Evolutionary conservation across 805 yeast species (phyloP).

Genomic region (Candida silvatica): DNA sequence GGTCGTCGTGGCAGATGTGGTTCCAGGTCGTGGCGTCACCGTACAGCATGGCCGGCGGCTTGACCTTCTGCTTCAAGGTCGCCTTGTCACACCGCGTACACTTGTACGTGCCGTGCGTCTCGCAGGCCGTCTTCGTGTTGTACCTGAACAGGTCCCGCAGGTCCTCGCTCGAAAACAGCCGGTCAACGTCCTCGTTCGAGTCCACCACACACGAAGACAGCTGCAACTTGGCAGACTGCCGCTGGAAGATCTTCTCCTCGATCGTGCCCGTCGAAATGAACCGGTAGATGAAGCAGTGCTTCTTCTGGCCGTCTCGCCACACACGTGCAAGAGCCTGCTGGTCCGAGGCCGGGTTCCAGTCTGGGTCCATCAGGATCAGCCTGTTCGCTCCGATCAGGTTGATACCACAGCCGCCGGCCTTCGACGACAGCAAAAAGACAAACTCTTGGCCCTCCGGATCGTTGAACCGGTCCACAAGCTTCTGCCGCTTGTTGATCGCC

Average conservation of each 20-base stretch:
- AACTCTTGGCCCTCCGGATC: conserved; percentile 86
- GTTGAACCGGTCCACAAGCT: conserved; percentile 79
- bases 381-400: conserved; percentile 95
- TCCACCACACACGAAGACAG: conserved; percentile 95
- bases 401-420: conserved; percentile 99
- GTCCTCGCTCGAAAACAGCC: conserved; percentile 79
- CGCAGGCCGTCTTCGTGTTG: conserved; percentile 61
- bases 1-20: conserved; percentile 60
- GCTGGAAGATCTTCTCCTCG: conserved; percentile 91
- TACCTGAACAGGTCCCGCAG: conserved; percentile 69
- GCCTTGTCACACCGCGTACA: conserved; percentile 66
- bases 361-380: conserved; percentile 77
- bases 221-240: conserved; percentile 91
- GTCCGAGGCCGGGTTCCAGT: conserved; percentile 98
- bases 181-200: conserved; percentile 90
- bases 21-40: conserved; percentile 99
- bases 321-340: conserved; percentile 97
- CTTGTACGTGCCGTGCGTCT: conserved; percentile 86
- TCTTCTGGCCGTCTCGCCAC: conserved; percentile 98
- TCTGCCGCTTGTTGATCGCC: conserved; percentile 87
- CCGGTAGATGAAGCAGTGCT: conserved; percentile 90
- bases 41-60: conserved; percentile 82
- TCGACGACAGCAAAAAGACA: conserved; percentile 81
- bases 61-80: conserved; percentile 48
- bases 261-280: conserved; percentile 92